Evolutionary conservation across 1,284 basidiomycete species (phyloP).

Genomic region (Stygiomarasmius scandens): DNA sequence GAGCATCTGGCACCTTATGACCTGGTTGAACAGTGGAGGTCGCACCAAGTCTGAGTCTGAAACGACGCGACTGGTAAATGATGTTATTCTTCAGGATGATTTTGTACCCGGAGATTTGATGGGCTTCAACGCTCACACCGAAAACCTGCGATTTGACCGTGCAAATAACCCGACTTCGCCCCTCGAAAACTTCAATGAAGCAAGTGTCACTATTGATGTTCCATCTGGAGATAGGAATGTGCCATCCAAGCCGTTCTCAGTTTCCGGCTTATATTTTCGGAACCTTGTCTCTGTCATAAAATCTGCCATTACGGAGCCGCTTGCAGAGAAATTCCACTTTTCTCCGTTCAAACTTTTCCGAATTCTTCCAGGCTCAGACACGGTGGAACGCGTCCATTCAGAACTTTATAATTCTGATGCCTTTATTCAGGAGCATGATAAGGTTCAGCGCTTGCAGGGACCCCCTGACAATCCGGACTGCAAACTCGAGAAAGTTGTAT

Average conservation of each 20-base stretch:
- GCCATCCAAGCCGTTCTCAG: slow-evolving; percentile 20
- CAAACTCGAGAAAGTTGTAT: slow-evolving; percentile 21
- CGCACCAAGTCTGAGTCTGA: slow-evolving; percentile 21
- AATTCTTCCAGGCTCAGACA: neutral
- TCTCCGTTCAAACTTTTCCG: slow-evolving; percentile 31
- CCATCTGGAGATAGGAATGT: slow-evolving; percentile 27
- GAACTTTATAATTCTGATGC: slow-evolving; percentile 12
- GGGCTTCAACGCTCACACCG: slow-evolving; percentile 13
- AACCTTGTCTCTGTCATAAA: slow-evolving; percentile 29
- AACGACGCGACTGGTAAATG: slow-evolving; percentile 15
- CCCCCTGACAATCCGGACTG: slow-evolving; percentile 6
- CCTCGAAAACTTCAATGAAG: slow-evolving; percentile 1
- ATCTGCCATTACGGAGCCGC: slow-evolving; percentile 26
- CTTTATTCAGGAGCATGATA: slow-evolving; percentile 5
- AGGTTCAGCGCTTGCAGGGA: neutral
- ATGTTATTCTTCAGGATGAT: slow-evolving; percentile 16
- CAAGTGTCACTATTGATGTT: slow-evolving; percentile 27
- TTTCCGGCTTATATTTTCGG: slow-evolving; percentile 31
- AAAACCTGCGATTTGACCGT: neutral
- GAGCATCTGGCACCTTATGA: slow-evolving; percentile 23
- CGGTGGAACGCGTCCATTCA: neutral
- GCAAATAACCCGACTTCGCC: neutral
- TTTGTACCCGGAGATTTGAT: slow-evolving; percentile 14
- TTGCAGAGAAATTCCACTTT: slow-evolving; percentile 29
- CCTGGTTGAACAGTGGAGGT: slow-evolving; percentile 21